Evolutionary conservation across 495 filamentous ascomycete species (phyloP).

Genomic region (Hypoxylon rickii): DNA sequence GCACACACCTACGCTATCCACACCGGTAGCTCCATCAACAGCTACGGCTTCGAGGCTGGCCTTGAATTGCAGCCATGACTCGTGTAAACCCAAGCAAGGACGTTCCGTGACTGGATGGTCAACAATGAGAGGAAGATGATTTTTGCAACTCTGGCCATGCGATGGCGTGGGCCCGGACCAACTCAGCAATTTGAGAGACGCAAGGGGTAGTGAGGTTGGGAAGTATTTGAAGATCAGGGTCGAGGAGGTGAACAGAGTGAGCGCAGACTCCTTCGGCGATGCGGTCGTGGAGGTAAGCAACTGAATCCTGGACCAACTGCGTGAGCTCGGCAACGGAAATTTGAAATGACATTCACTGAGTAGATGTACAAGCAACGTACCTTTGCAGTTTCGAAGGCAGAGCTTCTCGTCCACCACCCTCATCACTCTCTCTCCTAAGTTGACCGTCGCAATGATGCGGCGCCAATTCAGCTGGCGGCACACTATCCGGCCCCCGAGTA

Average conservation of each 20-base stretch:
- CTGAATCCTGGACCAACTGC: conserved; percentile 46
- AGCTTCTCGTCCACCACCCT: conserved; percentile 37
- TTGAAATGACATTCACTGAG: no score
- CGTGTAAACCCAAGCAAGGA: conserved; percentile 58
- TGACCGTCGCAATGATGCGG: conserved; percentile 62
- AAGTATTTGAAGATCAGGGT: conserved; percentile 56
- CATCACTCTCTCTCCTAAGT: conserved; percentile 47
- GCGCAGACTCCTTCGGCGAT: conserved; percentile 52
- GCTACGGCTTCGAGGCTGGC: conserved; percentile 54
- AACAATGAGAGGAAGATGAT: conserved; percentile 53
- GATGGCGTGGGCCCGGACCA: conserved; percentile 41
- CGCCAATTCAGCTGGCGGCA: conserved; percentile 58
- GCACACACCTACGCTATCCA: conserved; percentile 18
- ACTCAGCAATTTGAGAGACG: conserved; percentile 44
- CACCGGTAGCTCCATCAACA: conserved; percentile 21
- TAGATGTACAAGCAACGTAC: conserved; percentile 15
- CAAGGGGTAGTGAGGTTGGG: conserved; percentile 43
- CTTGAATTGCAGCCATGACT: conserved; percentile 56
- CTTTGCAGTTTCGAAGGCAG: conserved; percentile 27
- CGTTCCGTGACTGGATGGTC: conserved; percentile 48
- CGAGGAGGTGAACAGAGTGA: conserved; percentile 58
- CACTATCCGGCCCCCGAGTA: conserved; percentile 47
- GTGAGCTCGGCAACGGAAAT: background rate
- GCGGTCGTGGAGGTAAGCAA: conserved; percentile 56
- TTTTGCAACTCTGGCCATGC: conserved; percentile 47